phyloP scores from a whole-genome alignment of 495 filamentous ascomycete species.

The Podospora pseudopauciseta region DNA sequence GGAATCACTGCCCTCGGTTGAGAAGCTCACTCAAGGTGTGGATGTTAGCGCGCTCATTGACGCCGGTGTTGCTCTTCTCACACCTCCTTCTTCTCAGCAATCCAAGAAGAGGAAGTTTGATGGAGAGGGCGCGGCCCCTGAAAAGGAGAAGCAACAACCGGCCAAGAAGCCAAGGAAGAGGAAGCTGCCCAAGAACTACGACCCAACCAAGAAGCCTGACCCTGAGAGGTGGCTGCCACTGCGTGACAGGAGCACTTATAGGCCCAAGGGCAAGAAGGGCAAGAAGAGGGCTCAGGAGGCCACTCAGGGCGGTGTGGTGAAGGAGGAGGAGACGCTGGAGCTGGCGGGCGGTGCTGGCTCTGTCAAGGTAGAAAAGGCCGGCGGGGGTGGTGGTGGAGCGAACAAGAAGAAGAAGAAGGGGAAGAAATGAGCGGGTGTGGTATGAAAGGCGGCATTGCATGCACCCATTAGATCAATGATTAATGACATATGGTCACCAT shows the following conservation, averaged over 20 bases:
- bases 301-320: slow-evolving; percentile 80
- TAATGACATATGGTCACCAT: background rate
- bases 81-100: slow-evolving; percentile 26
- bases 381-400: slow-evolving; percentile 25
- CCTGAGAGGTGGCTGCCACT: slow-evolving; percentile 91
- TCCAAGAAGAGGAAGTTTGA: slow-evolving; percentile 33
- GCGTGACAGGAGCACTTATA: slow-evolving; percentile 80
- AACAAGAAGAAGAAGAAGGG: slow-evolving; percentile 70
- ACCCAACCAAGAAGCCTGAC: slow-evolving; percentile 68
- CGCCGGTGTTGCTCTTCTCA: slow-evolving; percentile 67
- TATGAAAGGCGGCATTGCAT: background rate
- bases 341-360: slow-evolving; percentile 59
- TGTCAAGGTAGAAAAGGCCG: slow-evolving; percentile 55
- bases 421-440: slow-evolving; percentile 50
- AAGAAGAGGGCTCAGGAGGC: slow-evolving; percentile 72
- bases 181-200: slow-evolving; percentile 78
- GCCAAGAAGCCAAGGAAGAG: slow-evolving; percentile 63
- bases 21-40: slow-evolving; percentile 60
- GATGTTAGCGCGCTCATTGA: slow-evolving; percentile 68
- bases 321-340: slow-evolving; percentile 62
- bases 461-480: background rate
- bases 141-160: slow-evolving; percentile 53
- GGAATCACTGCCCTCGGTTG: slow-evolving; percentile 60
- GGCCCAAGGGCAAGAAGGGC: slow-evolving; percentile 86
- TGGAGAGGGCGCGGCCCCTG: slow-evolving; percentile 39